phyloP scores from a whole-genome alignment of 208 protist species.

The Lotmaria passim region DNA sequence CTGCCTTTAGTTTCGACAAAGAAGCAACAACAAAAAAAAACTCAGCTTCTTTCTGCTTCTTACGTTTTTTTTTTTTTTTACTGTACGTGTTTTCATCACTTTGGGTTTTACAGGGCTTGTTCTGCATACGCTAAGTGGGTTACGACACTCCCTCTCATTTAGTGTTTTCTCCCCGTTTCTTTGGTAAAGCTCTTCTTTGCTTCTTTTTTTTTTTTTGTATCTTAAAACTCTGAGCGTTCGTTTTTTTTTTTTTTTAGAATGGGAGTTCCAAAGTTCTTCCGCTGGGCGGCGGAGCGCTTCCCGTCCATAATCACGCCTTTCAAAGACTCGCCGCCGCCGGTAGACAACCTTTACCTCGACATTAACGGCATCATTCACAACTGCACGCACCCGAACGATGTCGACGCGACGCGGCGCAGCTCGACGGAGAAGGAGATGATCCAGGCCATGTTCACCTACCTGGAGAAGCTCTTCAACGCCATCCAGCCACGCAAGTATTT shows the following conservation, averaged over 20 bases:
- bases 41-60: no score
- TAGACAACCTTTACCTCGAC: slow-evolving; percentile 99
- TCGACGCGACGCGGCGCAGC: slow-evolving; percentile 74
- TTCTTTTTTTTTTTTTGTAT: background rate
- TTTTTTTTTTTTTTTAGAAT: slow-evolving; percentile 40
- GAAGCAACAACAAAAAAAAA: no score
- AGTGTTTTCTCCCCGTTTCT: background rate
- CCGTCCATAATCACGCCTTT: slow-evolving; percentile 94
- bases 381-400: slow-evolving; percentile 96
- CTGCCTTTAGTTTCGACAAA: no score
- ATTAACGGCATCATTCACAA: slow-evolving; percentile 99
- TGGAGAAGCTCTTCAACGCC: slow-evolving; percentile 97
- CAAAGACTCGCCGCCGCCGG: slow-evolving; percentile 85
- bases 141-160: no score
- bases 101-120: no score
- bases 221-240: background rate
- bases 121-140: no score
- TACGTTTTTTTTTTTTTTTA: no score
- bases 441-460: slow-evolving; percentile 95
- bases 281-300: slow-evolving; percentile 97
- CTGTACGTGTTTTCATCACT: no score
- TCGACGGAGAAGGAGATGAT: slow-evolving; percentile 97
- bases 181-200: background rate
- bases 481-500: slow-evolving; percentile 97
- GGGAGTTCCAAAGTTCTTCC: slow-evolving; percentile 97